A percentile compares a stretch with the other conserved stretches of the same genome.
Evolutionary conservation across 2,329 filamentous ascomycete genomes (phyloP).

Genomic region (Gnomoniopsis smithogilvyi): DNA sequence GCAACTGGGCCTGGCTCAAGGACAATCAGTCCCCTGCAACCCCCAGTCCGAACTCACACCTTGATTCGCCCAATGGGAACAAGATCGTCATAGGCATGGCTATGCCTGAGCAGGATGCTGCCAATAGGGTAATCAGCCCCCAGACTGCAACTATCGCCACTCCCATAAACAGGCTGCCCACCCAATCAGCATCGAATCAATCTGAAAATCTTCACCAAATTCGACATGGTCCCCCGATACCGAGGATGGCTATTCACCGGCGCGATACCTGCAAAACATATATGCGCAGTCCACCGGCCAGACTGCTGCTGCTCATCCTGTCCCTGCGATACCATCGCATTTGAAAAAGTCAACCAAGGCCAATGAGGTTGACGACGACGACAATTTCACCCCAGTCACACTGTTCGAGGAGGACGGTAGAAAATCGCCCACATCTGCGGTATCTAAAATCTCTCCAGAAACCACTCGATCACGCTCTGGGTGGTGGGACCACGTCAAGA

Average conservation of each 20-base stretch:
- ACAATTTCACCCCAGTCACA: slow-evolving; percentile 56
- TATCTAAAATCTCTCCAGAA: slow-evolving; percentile 36
- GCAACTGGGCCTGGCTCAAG: slow-evolving; percentile 56
- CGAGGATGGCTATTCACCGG: slow-evolving; percentile 46
- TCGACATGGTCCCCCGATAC: slow-evolving; percentile 59
- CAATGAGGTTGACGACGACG: slow-evolving; percentile 46
- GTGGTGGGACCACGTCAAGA: slow-evolving; percentile 77
- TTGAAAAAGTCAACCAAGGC: slow-evolving; percentile 31
- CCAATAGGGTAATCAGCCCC: slow-evolving; percentile 47
- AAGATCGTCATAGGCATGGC: slow-evolving; percentile 72
- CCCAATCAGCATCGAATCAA: slow-evolving; percentile 21
- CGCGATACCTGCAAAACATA: slow-evolving; percentile 51
- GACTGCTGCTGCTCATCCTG: slow-evolving; percentile 51
- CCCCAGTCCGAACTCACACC: slow-evolving; percentile 25
- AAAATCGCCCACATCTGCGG: slow-evolving; percentile 32
- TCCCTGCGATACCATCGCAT: slow-evolving; percentile 53
- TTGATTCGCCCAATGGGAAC: slow-evolving; percentile 66
- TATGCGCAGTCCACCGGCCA: slow-evolving; percentile 54
- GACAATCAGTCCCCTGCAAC: slow-evolving; percentile 29
- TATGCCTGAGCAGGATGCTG: slow-evolving; percentile 52
- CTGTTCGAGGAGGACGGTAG: slow-evolving; percentile 68
- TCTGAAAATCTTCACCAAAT: slow-evolving; percentile 32
- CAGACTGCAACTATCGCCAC: slow-evolving; percentile 43
- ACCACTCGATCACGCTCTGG: slow-evolving; percentile 60
- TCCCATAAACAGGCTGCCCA: slow-evolving; percentile 28